A percentile compares a stretch with the other conserved stretches of the same genome.
Evolutionary conservation across 177 flowering plant genomes (phyloP).

Genomic region (Vitis hybrid): DNA sequence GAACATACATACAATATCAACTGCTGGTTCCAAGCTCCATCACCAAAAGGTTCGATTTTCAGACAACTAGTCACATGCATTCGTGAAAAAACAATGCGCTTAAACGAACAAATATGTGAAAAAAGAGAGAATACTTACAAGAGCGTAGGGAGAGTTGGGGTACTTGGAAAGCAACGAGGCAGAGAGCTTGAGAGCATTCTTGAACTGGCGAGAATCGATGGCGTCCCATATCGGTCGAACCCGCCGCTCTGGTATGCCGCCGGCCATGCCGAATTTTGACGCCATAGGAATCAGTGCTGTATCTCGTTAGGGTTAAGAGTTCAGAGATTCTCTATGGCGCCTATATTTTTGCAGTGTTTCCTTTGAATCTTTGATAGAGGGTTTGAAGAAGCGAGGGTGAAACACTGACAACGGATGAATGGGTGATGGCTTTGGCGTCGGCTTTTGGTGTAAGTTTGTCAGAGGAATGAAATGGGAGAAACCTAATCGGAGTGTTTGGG

Average conservation of each 20-base stretch:
- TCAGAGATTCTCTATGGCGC: too few relatives aligned
- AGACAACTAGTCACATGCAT: too few relatives aligned
- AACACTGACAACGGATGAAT: not conserved
- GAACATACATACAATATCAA: too few relatives aligned
- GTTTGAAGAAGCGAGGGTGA: not conserved
- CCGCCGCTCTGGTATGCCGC: slow-evolving; percentile 94
- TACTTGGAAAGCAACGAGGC: slow-evolving; percentile 62
- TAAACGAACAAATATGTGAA: not conserved
- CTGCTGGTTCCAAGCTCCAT: too few relatives aligned
- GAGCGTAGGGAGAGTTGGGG: slow-evolving; percentile 85
- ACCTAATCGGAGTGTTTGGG: slow-evolving; percentile 10
- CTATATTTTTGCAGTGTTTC: too few relatives aligned
- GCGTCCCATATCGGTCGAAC: slow-evolving; percentile 97
- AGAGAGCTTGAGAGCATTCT: slow-evolving; percentile 71
- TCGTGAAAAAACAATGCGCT: too few relatives aligned
- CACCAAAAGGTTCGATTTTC: too few relatives aligned
- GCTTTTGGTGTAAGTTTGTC: not conserved
- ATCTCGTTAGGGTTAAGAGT: slow-evolving; percentile 1
- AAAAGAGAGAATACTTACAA: slow-evolving; percentile 42
- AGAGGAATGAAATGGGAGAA: not conserved
- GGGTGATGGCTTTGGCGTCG: not conserved
- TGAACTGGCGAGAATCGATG: slow-evolving; percentile 90
- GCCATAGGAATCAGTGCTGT: slow-evolving; percentile 43
- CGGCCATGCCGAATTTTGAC: slow-evolving; percentile 79
- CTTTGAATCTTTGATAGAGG: not conserved